Conservation (phyloP, 805 yeast species). For the Ogataea nakhonphanomensis region DNA sequence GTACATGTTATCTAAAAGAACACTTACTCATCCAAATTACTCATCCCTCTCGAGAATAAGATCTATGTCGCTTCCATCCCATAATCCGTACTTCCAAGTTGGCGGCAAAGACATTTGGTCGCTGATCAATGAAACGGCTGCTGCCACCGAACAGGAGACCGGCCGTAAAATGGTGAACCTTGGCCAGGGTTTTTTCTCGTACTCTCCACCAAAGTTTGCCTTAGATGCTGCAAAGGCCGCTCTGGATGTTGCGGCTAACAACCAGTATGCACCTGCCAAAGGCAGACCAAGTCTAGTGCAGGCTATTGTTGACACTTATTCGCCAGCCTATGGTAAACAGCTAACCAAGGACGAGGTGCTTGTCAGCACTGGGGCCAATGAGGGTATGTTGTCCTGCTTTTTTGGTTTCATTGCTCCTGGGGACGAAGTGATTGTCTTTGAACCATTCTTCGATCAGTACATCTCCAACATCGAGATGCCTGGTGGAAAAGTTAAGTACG, state of each 20-base stretch:
- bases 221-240: slow-evolving; percentile 77
- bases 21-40: slow-evolving; percentile 1
- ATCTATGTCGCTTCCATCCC: slow-evolving; percentile 37
- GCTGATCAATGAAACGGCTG: slow-evolving; percentile 91
- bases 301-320: slow-evolving; percentile 68
- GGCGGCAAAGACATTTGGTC: slow-evolving; percentile 92
- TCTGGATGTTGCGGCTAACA: slow-evolving; percentile 65
- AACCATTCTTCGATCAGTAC: slow-evolving; percentile 97
- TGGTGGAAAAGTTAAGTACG: slow-evolving; percentile 89
- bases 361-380: slow-evolving; percentile 96
- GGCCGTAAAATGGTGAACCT: slow-evolving; percentile 82
- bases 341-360: slow-evolving; percentile 61
- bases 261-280: slow-evolving; percentile 89
- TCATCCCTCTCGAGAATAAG: background rate
- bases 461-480: slow-evolving; percentile 90
- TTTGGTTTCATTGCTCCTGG: slow-evolving; percentile 82
- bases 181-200: slow-evolving; percentile 97
- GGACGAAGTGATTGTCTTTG: slow-evolving; percentile 94
- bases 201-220: slow-evolving; percentile 94
- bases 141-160: slow-evolving; percentile 62
- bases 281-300: slow-evolving; percentile 78
- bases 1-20: slow-evolving; percentile 8
- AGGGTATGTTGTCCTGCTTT: slow-evolving; percentile 83
- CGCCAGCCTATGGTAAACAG: slow-evolving; percentile 58
- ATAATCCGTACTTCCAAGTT: slow-evolving; percentile 66